A percentile compares a stretch with the other conserved stretches of the same genome.
These are phyloP conservation scores for Yamadazyma paraphyllophila DNA, from an alignment of 805 yeast genomes.

Conservation along the genomic window DNA sequence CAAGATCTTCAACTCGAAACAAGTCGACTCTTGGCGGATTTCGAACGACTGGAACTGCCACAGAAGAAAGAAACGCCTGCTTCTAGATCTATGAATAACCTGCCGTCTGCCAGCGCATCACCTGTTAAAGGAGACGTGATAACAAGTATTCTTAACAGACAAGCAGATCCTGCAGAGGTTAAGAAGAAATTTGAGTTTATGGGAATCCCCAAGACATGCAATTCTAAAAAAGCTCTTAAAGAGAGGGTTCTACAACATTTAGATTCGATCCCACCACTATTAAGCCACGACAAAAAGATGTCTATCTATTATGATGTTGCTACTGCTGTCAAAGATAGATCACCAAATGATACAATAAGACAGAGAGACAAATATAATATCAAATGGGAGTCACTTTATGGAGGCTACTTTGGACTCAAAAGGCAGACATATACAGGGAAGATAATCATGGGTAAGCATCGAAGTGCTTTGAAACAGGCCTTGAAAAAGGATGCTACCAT, in stretches of 20 bases:
- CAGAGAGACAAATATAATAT: conserved; percentile 45
- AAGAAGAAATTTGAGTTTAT: conserved; percentile 15
- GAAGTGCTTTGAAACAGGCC: conserved; percentile 25
- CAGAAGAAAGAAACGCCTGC: too few relatives aligned
- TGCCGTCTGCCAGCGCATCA: neutral
- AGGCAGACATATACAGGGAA: conserved; percentile 53
- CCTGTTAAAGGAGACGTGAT: neutral
- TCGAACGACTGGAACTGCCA: too few relatives aligned
- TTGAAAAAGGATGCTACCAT: conserved; percentile 42
- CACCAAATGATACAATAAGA: conserved; percentile 45
- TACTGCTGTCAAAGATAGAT: conserved; percentile 30
- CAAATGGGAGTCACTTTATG: conserved; percentile 45
- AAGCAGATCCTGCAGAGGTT: conserved; percentile 11
- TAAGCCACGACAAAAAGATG: conserved; percentile 39
- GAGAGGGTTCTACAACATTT: conserved; percentile 27
- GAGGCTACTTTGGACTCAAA: conserved; percentile 62
- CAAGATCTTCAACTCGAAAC: too few relatives aligned
- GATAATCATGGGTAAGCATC: conserved; percentile 35
- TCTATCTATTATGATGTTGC: conserved; percentile 56
- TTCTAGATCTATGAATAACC: too few relatives aligned
- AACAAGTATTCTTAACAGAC: neutral
- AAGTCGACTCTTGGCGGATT: too few relatives aligned
- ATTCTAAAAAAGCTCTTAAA: conserved; percentile 24
- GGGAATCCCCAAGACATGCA: conserved; percentile 17
- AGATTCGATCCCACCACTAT: conserved; percentile 33